Base-by-base conservation (phyloP, 306 rosid genomes). In the Cucumis cinereus region DNA sequence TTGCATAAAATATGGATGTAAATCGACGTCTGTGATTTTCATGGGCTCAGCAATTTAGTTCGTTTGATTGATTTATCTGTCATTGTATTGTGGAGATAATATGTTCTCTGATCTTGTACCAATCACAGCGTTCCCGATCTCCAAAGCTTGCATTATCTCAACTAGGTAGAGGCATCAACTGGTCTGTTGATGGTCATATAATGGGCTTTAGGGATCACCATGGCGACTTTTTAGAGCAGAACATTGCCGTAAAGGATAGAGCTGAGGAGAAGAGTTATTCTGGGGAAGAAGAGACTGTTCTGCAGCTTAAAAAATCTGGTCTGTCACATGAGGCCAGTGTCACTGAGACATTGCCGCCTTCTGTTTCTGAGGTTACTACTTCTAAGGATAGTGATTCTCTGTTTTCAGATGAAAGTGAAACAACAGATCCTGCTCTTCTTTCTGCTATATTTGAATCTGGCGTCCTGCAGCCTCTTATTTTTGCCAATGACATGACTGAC, bases 111-210 rank as follows among this genome's bases (percentile, higher is more conserved):
- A 62, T 62, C 69, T 79, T 43, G 63, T 69, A 14, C 69, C 61
- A 20, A 79, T 70, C 69, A 56, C 84, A 90, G 96, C 78, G 80
- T 76, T 80, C 73, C 4, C 80, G 82, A 58, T 83, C 52, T 12
- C 78, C 90, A 16, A 82, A 83, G 53, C 86, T 81, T 79, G 91
- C 89, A 4, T 84, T 88, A 61, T 83, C 89, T 23, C 86, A 85
- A 50, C 86, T 83, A 50, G 96, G 89, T 75, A 84, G 85, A 66
- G 84, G 79, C 45, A 83, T 86, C 77, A 89, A 82, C 79, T 88
- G 84, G 82, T 83, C 79, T 57, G 78, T 88, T 33, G 86, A 80
- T 72, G 79, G 78, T 53, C 79, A 81, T 79, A 77, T 86, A 78
- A 74, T 85, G 67, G 88, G 86, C 24, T 86, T 88, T 33, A 87